Evolutionary conservation across 768 basidiomycete genomes (phyloP).

Genomic region (Thelephora aurantiotincta): DNA sequence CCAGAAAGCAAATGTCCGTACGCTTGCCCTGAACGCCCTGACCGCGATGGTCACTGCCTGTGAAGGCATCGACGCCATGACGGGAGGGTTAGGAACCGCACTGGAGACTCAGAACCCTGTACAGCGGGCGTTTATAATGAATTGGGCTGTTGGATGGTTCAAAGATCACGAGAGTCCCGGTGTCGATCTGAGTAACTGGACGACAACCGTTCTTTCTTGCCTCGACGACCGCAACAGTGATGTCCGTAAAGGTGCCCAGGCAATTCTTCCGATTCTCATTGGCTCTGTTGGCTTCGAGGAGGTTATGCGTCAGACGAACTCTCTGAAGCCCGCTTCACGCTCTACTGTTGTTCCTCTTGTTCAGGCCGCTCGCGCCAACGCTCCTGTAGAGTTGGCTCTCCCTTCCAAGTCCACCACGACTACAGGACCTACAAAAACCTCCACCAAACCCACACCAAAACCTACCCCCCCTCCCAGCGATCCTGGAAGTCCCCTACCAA

Average conservation of each 20-base stretch:
- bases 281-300: conserved; percentile 65
- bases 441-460: conserved; percentile 7
- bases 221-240: conserved; percentile 88
- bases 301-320: conserved; percentile 74
- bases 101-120: conserved; percentile 82
- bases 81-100: conserved; percentile 60
- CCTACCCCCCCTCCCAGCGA: conserved; percentile 9
- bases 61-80: conserved; percentile 74
- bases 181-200: conserved; percentile 62
- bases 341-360: conserved; percentile 76
- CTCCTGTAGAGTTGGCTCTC: conserved; percentile 20
- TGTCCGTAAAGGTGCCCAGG: conserved; percentile 83
- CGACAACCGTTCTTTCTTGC: conserved; percentile 48
- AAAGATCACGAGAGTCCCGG: conserved; percentile 41
- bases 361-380: conserved; percentile 55
- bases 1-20: conserved; percentile 79
- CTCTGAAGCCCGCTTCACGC: conserved; percentile 85
- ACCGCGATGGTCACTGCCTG: conserved; percentile 75
- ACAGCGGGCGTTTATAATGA: conserved; percentile 65
- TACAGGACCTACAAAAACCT: conserved; percentile 9
- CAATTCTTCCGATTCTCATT: conserved; percentile 65
- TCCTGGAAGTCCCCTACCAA: conserved; percentile 27
- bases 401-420: conserved; percentile 8
- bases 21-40: conserved; percentile 64
- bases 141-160: conserved; percentile 74